Evolutionary conservation across 2,329 filamentous ascomycete species (phyloP).

Genomic region (Cladophialophora psammophila): DNA sequence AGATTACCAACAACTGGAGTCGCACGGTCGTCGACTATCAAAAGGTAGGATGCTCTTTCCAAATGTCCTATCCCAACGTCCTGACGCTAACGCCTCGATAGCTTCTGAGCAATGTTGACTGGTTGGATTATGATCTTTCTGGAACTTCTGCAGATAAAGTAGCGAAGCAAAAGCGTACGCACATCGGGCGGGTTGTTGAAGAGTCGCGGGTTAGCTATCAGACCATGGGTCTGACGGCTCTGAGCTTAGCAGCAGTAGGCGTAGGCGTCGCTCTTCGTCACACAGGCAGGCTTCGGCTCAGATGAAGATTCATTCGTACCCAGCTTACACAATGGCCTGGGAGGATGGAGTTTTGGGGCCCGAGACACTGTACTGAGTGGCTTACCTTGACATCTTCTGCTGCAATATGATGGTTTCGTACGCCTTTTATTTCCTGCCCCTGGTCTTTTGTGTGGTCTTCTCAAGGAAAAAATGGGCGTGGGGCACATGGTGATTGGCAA

Average conservation of each 20-base stretch:
- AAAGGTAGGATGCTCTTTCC: constrained; percentile 41
- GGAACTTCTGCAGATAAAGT: constrained; percentile 38
- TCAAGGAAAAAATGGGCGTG: constrained; percentile 3
- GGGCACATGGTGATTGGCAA: constrained; percentile 17
- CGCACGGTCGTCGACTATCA: constrained; percentile 65
- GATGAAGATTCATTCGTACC: constrained; percentile 4
- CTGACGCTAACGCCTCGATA: constrained; percentile 28
- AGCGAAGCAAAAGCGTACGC: constrained; percentile 18
- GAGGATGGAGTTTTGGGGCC: neutral
- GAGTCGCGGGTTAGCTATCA: constrained; percentile 46
- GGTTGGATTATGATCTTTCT: constrained; percentile 42
- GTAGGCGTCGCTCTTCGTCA: constrained; percentile 31
- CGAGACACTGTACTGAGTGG: constrained; percentile 6
- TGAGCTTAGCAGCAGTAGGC: constrained; percentile 72
- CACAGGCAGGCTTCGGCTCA: constrained; percentile 28
- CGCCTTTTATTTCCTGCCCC: neutral
- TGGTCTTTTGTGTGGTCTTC: constrained; percentile 3
- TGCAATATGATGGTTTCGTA: neutral
- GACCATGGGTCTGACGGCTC: constrained; percentile 70
- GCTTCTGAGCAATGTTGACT: constrained; percentile 42
- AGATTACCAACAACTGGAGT: constrained; percentile 66
- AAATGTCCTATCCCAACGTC: neutral
- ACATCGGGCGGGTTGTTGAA: constrained; percentile 48
- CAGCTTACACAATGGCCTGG: neutral
- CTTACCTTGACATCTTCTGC: neutral